Conservation (phyloP, 129 eudicot genomes). For the Smallanthus sonchifolius region DNA sequence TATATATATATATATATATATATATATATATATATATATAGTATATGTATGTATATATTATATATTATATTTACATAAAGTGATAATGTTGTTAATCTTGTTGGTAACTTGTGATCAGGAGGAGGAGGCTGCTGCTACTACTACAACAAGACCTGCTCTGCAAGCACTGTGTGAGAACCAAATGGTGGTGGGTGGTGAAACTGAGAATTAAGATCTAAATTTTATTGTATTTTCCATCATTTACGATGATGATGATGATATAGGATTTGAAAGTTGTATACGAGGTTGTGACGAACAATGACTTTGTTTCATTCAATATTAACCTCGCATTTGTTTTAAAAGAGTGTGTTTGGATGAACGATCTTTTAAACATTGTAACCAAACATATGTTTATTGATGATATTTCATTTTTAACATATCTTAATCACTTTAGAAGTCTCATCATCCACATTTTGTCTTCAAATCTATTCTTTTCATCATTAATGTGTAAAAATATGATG, state of each 20-base stretch:
- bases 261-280: not conserved
- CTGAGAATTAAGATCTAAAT: slow-evolving; percentile 1
- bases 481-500: no score
- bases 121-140: slow-evolving; percentile 2
- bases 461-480: no score
- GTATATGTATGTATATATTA: no score
- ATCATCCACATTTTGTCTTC: no score
- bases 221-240: not conserved
- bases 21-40: not conserved
- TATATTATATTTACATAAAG: not conserved
- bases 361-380: no score
- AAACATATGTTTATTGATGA: no score
- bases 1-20: not conserved
- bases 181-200: slow-evolving; percentile 26
- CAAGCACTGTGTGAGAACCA: slow-evolving; percentile 38
- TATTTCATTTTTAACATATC: no score
- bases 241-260: not conserved
- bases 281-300: not conserved
- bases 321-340: not conserved
- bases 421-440: no score
- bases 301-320: not conserved
- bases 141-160: slow-evolving; percentile 39
- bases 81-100: not conserved
- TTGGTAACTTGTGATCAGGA: slow-evolving; percentile 20
- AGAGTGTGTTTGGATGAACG: not conserved